Evolutionary conservation across 2,329 filamentous ascomycete species (phyloP).

Genomic region (Lecanicillium sp.): DNA sequence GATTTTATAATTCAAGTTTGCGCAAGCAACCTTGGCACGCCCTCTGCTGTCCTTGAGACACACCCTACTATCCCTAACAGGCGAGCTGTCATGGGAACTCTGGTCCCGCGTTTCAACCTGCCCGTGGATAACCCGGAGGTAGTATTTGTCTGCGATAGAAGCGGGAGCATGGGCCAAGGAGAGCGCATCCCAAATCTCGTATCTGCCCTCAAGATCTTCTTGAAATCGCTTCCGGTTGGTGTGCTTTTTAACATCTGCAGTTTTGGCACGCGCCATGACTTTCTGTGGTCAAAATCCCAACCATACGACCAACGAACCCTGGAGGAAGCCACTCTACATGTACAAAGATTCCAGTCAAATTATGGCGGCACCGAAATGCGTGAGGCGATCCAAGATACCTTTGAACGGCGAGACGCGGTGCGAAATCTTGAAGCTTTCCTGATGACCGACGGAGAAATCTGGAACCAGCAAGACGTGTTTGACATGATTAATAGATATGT

Average conservation of each 20-base stretch:
- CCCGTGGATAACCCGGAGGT: conserved; percentile 51
- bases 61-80: conserved; percentile 55
- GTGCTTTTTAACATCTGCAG: conserved; percentile 65
- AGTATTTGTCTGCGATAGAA: conserved; percentile 66
- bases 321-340: conserved; percentile 32
- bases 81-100: conserved; percentile 60
- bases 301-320: conserved; percentile 37
- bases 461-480: conserved; percentile 36
- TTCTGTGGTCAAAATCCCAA: conserved; percentile 40
- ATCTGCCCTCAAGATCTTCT: conserved; percentile 52
- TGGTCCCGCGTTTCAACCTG: conserved; percentile 63
- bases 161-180: conserved; percentile 51
- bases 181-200: conserved; percentile 45
- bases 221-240: conserved; percentile 57
- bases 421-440: conserved; percentile 46
- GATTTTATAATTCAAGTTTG: conserved; percentile 63
- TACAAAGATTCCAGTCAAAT: conserved; percentile 34
- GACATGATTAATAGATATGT: conserved; percentile 35
- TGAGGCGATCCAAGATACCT: conserved; percentile 33
- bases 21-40: conserved; percentile 51
- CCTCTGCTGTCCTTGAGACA: conserved; percentile 57
- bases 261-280: conserved; percentile 43
- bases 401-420: conserved; percentile 33
- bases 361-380: conserved; percentile 49
- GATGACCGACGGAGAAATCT: conserved; percentile 50